Conservation (phyloP, 2,329 filamentous ascomycete genomes). For the Hortaea sp. region DNA sequence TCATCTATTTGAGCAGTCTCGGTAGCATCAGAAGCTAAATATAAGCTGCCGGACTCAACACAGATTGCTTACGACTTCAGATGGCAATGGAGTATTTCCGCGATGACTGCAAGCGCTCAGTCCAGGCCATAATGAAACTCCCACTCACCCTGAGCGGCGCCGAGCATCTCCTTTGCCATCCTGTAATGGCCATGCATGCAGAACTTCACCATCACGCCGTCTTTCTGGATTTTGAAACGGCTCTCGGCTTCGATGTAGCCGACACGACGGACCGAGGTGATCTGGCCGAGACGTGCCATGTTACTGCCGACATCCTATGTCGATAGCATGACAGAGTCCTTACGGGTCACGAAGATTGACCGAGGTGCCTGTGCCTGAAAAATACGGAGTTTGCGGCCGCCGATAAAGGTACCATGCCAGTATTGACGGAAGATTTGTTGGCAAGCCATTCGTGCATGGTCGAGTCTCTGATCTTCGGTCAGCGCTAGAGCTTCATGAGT, state of each 20-base stretch:
- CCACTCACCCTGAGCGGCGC: background rate
- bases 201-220: background rate
- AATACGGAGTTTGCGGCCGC: background rate
- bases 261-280: background rate
- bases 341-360: background rate
- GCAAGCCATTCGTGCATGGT: no score
- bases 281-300: background rate
- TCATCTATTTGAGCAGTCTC: no score
- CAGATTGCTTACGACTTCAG: no score
- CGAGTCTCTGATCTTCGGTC: no score
- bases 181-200: background rate
- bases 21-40: no score
- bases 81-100: no score
- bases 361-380: background rate
- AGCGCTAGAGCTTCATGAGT: background rate
- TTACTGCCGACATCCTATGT: background rate
- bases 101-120: no score
- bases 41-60: no score
- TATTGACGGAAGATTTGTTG: background rate
- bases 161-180: background rate
- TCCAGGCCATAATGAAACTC: no score
- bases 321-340: background rate
- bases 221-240: background rate
- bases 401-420: background rate
- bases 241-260: background rate